phyloP scores from a whole-genome alignment of 805 yeast species.

The Cyberlindnera samutprakarnensis region DNA sequence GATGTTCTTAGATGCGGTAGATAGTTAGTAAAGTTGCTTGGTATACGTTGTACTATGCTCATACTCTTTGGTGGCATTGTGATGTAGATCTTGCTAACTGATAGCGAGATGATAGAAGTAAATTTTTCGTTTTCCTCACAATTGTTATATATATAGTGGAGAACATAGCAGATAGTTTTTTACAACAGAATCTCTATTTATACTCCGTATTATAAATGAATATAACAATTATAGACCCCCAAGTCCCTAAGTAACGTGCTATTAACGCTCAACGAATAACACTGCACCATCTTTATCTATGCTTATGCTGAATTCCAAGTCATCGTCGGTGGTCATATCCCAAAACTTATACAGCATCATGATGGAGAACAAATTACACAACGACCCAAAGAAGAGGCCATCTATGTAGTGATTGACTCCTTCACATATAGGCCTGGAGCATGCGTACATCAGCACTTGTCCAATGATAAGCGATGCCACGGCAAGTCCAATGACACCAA shows the following conservation, averaged over 20 bases:
- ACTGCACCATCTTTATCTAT: conserved; percentile 35
- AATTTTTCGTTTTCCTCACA: too few relatives aligned
- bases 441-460: conserved; percentile 67
- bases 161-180: too few relatives aligned
- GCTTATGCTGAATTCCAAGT: conserved; percentile 81
- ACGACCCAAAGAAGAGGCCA: conserved; percentile 78
- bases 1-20: too few relatives aligned
- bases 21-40: too few relatives aligned
- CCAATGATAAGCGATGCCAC: conserved; percentile 71
- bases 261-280: conserved; percentile 14
- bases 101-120: background rate
- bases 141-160: too few relatives aligned
- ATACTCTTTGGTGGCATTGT: conserved; percentile 17
- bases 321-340: conserved; percentile 94
- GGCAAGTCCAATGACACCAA: conserved; percentile 74
- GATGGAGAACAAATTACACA: conserved; percentile 70
- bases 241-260: too few relatives aligned
- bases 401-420: conserved; percentile 81
- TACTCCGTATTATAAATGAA: too few relatives aligned
- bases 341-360: conserved; percentile 97
- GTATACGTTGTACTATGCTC: too few relatives aligned
- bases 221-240: too few relatives aligned
- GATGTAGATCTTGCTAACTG: background rate
- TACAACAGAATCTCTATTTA: too few relatives aligned
- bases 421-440: conserved; percentile 59